phyloP scores from a whole-genome alignment of 768 basidiomycete species.

The Steccherinum ochraceum region DNA sequence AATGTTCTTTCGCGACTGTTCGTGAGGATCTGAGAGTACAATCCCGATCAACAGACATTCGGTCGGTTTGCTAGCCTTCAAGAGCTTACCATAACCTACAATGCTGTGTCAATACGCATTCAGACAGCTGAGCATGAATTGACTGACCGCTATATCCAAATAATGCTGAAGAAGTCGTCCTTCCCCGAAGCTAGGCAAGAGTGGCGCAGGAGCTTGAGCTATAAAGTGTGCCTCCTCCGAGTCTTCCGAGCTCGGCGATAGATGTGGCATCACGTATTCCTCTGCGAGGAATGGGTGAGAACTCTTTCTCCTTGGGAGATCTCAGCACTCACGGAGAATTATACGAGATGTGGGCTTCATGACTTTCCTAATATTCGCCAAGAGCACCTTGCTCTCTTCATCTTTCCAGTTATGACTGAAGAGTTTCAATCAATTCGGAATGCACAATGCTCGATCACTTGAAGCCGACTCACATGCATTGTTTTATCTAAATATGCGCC shows the following conservation, averaged over 20 bases:
- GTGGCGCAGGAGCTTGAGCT: background rate
- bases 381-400: background rate
- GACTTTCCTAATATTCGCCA: constrained; percentile 1
- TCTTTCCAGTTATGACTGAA: constrained; percentile 3
- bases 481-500: background rate
- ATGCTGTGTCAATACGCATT: background rate
- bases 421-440: background rate
- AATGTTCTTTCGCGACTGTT: background rate
- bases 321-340: constrained; percentile 1
- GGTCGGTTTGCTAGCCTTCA: background rate
- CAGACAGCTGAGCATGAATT: background rate
- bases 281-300: background rate
- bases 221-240: background rate
- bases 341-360: constrained; percentile 4
- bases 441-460: background rate
- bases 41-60: too few relatives aligned
- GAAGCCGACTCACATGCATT: background rate
- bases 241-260: background rate
- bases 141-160: background rate
- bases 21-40: background rate
- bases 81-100: background rate
- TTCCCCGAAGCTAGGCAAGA: constrained; percentile 1
- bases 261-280: constrained; percentile 1
- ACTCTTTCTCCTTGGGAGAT: background rate
- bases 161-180: background rate